A percentile compares a stretch with the other conserved stretches of the same genome.
Evolutionary conservation across 2,329 filamentous ascomycete species (phyloP).

Genomic region (Pseudogymnoascus sp.): DNA sequence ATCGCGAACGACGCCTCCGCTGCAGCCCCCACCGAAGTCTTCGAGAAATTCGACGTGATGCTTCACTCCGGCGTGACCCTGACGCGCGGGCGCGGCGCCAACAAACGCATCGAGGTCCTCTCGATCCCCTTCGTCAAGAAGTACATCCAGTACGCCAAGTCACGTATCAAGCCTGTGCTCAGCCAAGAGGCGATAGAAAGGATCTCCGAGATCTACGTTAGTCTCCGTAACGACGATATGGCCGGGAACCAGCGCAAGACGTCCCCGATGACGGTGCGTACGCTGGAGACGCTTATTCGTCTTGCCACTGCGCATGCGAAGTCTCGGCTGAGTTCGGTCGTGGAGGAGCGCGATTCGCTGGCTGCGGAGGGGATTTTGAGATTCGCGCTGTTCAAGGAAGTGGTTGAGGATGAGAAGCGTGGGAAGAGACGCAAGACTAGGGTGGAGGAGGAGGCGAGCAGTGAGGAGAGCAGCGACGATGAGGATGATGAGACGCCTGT

Average conservation of each 20-base stretch:
- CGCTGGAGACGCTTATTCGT: conserved; percentile 95
- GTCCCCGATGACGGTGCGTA: conserved; percentile 92
- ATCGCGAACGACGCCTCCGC: conserved; percentile 67
- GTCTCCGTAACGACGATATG: conserved; percentile 90
- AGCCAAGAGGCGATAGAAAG: conserved; percentile 89
- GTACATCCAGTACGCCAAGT: conserved; percentile 98
- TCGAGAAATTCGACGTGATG: conserved; percentile 94
- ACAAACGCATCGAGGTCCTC: conserved; percentile 76
- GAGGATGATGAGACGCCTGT: conserved; percentile 28
- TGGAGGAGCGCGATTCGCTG: conserved; percentile 82
- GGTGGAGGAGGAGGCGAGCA: conserved; percentile 49
- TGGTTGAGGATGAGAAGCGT: conserved; percentile 69
- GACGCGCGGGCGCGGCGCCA: conserved; percentile 64
- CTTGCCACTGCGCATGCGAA: conserved; percentile 94
- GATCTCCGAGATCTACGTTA: conserved; percentile 85
- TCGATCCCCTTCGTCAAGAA: conserved; percentile 99
- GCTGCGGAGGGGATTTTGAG: conserved; percentile 84
- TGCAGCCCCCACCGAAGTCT: conserved; percentile 78
- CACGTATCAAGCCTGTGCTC: conserved; percentile 77
- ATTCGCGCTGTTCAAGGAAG: conserved; percentile 96
- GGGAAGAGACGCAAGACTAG: conserved; percentile 74
- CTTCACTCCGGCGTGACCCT: conserved; percentile 84
- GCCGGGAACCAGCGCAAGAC: conserved; percentile 90
- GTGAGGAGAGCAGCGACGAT: conserved; percentile 53
- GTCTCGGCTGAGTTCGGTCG: conserved; percentile 74